phyloP scores from a whole-genome alignment of 768 basidiomycete genomes.

The Wakefieldia striispora region DNA sequence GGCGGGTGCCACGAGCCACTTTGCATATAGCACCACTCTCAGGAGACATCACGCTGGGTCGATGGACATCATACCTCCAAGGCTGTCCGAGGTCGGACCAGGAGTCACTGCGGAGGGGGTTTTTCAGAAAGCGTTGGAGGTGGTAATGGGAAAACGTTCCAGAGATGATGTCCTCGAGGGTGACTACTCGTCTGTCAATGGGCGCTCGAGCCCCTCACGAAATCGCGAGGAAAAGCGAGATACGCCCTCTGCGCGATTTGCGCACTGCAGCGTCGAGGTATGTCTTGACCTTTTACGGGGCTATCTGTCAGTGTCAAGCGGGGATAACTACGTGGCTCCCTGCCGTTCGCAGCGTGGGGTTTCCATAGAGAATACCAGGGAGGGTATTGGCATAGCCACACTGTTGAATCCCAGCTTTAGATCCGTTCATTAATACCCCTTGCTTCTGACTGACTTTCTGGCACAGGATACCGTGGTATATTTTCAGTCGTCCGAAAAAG shows the following conservation, averaged over 20 bases:
- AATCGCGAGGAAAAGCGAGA: constrained; percentile 36
- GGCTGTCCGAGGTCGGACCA: constrained; percentile 26
- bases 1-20: constrained; percentile 67
- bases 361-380: constrained; percentile 11
- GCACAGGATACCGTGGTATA: constrained; percentile 69
- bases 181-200: constrained; percentile 36
- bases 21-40: constrained; percentile 81
- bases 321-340: not conserved
- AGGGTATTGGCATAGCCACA: constrained; percentile 3
- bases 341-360: not conserved
- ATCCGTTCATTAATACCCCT: not conserved
- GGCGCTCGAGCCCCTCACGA: constrained; percentile 7
- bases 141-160: constrained; percentile 28
- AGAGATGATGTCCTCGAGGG: constrained; percentile 34
- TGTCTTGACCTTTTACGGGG: constrained; percentile 19
- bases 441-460: constrained; percentile 4
- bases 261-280: constrained; percentile 64
- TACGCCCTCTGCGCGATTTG: constrained; percentile 68
- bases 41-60: constrained; percentile 59
- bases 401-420: not conserved
- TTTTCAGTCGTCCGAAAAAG: constrained; percentile 60
- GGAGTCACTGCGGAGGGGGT: constrained; percentile 48
- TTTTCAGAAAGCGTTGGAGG: constrained; percentile 44
- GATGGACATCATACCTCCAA: constrained; percentile 32
- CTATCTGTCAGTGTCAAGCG: too few relatives aligned